Evolutionary conservation across 805 yeast species (phyloP), one percentile per base, ranked within the genome.

Genomic region (Barnettozyma californica): DNA sequence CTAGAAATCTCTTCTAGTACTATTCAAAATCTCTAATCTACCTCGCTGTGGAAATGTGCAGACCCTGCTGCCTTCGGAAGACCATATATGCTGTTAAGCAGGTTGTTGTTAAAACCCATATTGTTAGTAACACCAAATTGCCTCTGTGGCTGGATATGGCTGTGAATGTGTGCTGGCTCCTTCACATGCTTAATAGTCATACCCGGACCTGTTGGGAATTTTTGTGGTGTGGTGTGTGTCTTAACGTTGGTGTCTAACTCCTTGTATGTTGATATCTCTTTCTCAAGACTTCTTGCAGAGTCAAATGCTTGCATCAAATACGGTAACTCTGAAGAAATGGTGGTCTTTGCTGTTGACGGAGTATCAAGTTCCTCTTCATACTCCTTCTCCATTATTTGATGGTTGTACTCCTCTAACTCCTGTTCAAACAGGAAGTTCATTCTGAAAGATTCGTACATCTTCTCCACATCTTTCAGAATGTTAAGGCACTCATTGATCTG

Each of bases 381-480:
- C 18, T 51, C 53, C 11, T 20, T 19, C 23, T 43, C 44, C 47
- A 50, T 38, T 25, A 55, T 33, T 36, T 55, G 46, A 3, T 27
- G 19, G 18, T 43, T 43, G 23, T 44, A 58, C 23, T 53, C 54
- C 23, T 57, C 62, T 50, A 55, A 46, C 36, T 58, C 62, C 40
- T 65, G 69, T 18, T 68, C 71, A 13, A 53, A 51, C 16, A 65
- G 56, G 60, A 67, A 67, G 48, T 63, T 63, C 51, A 66, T 57
- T 45, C 74, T 68, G 65, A 77, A 71, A 0, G 80, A 75, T 41
- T 81, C 83, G 61, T 81, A 84, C 89, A 84, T 84, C 54, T 80
- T 76, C 58, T 84, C 90, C 65, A 84, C 82, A 54, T 84, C 90
- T 50, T 74, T 74, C 26, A 84, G 79, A 27, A 83, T 82, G 0